Percentiles rank a stretch among this genome's conserved stretches.
Evolutionary conservation across 495 filamentous ascomycete genomes (phyloP).

Genomic region (Sabuloglossum arenarium): DNA sequence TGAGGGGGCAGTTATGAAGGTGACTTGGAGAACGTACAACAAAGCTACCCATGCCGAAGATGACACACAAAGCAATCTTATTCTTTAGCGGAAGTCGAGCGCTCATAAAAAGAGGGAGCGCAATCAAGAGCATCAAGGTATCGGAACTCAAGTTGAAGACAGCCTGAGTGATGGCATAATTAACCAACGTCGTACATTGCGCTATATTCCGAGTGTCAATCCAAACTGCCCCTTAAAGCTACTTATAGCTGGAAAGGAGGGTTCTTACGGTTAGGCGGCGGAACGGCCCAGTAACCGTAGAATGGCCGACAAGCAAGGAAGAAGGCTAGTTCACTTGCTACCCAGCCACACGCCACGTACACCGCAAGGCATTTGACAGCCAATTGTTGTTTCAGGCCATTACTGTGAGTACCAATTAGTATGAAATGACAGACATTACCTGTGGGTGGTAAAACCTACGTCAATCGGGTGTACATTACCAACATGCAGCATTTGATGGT

Average conservation of each 20-base stretch:
- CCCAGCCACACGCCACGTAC: slow-evolving; percentile 12
- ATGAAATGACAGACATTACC: background rate
- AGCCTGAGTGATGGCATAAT: slow-evolving; percentile 30
- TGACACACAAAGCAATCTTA: slow-evolving; percentile 15
- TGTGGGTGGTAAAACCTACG: slow-evolving; percentile 11
- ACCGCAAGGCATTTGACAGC: slow-evolving; percentile 8
- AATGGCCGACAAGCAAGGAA: slow-evolving; percentile 14
- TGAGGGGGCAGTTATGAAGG: background rate
- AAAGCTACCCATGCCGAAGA: slow-evolving; percentile 27
- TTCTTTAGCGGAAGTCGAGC: slow-evolving; percentile 20
- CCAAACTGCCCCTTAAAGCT: slow-evolving; percentile 6
- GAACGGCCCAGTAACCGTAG: slow-evolving; percentile 15
- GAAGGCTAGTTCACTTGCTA: slow-evolving; percentile 12
- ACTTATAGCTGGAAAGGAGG: background rate
- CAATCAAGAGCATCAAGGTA: slow-evolving; percentile 24
- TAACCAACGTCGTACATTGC: slow-evolving; percentile 29
- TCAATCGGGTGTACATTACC: slow-evolving; percentile 30
- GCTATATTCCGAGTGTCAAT: background rate
- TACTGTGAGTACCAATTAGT: background rate
- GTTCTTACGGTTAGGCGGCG: slow-evolving; percentile 7
- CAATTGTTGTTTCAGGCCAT: slow-evolving; percentile 3
- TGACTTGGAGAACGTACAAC: slow-evolving; percentile 8
- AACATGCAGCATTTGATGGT: slow-evolving; percentile 32
- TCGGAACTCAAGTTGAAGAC: slow-evolving; percentile 30
- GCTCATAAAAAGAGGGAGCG: slow-evolving; percentile 20